phyloP scores from a whole-genome alignment of 805 yeast species.

The Middelhovenomyces tepae region DNA sequence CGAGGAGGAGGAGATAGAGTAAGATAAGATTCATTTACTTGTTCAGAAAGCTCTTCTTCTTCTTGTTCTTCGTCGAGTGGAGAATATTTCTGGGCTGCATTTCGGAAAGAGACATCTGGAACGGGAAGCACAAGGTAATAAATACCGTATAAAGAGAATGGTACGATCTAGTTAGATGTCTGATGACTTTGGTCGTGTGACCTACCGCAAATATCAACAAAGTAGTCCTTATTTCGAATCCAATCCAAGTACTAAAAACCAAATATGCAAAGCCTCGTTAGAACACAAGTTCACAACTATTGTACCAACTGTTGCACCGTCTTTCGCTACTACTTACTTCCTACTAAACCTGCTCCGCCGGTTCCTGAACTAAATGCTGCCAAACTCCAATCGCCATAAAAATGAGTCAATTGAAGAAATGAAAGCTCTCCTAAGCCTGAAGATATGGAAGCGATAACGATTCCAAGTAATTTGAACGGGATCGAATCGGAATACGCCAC shows the following conservation, averaged over 20 bases:
- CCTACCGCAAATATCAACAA: constrained; percentile 46
- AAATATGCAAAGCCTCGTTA: constrained; percentile 56
- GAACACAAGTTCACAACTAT: too few relatives aligned
- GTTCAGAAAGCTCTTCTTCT: constrained; percentile 1
- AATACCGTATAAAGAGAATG: constrained; percentile 24
- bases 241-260: constrained; percentile 60
- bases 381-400: constrained; percentile 49
- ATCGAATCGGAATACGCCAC: constrained; percentile 41
- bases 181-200: too few relatives aligned
- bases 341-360: constrained; percentile 89
- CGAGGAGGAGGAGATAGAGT: not conserved
- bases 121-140: constrained; percentile 26
- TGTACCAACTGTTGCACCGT: too few relatives aligned
- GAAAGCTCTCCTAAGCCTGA: constrained; percentile 91
- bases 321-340: too few relatives aligned
- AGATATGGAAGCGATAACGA: constrained; percentile 68
- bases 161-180: too few relatives aligned
- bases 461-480: constrained; percentile 48
- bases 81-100: too few relatives aligned
- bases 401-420: constrained; percentile 79
- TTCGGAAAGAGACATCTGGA: constrained; percentile 13
- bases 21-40: not conserved
- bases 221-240: constrained; percentile 44
- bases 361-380: constrained; percentile 93
- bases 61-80: too few relatives aligned